phyloP scores from a whole-genome alignment of 2,329 filamentous ascomycete genomes.

The Scedosporium boydii region DNA sequence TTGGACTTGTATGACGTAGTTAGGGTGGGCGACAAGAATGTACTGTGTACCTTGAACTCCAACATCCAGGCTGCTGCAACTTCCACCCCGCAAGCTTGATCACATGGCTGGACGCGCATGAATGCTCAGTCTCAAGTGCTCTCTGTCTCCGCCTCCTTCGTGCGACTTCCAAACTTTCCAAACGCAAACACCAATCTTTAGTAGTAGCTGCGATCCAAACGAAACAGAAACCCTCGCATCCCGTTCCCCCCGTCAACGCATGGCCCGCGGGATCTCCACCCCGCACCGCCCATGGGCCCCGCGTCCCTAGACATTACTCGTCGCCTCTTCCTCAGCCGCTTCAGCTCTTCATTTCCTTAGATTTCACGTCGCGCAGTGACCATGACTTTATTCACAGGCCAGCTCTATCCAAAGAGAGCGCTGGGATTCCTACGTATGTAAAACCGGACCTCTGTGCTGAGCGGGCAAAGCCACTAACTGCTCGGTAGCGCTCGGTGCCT shows the following conservation, averaged over 20 bases:
- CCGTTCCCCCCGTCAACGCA: background rate
- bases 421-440: conserved; percentile 47
- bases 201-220: background rate
- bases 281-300: background rate
- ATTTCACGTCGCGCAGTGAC: conserved; percentile 7
- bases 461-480: background rate
- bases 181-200: background rate
- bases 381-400: conserved; percentile 46
- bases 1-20: too few relatives aligned
- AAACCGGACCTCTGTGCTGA: background rate
- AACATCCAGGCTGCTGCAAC: too few relatives aligned
- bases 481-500: conserved; percentile 69
- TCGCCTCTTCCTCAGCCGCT: background rate
- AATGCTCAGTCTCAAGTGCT: background rate
- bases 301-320: background rate
- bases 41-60: too few relatives aligned
- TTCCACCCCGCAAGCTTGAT: background rate
- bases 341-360: background rate
- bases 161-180: background rate
- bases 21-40: too few relatives aligned
- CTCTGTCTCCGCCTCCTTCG: background rate
- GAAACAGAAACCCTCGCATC: background rate
- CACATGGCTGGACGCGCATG: background rate
- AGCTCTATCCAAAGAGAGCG: conserved; percentile 57
- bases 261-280: too few relatives aligned